phyloP scores from a whole-genome alignment of 495 filamentous ascomycete species.

The Penicillium psychrofluorescens region DNA sequence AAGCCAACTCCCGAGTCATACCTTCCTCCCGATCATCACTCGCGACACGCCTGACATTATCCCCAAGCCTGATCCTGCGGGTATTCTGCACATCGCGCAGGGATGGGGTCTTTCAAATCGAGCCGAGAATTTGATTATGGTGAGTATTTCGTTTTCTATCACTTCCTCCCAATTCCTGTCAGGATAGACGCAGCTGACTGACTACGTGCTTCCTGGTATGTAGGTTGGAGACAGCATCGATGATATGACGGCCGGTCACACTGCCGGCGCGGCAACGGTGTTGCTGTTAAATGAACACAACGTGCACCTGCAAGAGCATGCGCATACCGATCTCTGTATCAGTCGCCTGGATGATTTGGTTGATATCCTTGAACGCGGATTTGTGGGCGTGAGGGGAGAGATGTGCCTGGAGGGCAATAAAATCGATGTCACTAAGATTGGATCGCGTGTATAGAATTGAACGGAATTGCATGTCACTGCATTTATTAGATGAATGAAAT shows the following conservation, averaged over 20 bases:
- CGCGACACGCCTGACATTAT: conserved; percentile 58
- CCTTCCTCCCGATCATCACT: conserved; percentile 80
- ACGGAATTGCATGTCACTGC: no score
- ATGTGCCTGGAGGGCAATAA: conserved; percentile 2
- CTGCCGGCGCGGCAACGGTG: conserved; percentile 83
- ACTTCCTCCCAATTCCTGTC: no score
- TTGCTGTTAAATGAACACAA: conserved; percentile 80
- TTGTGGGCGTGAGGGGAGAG: conserved; percentile 30
- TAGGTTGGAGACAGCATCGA: conserved; percentile 87
- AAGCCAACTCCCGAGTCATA: conserved; percentile 59
- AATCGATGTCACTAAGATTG: no score
- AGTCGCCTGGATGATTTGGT: conserved; percentile 63
- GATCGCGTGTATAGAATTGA: no score
- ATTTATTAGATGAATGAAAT: no score
- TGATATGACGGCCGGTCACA: conserved; percentile 83
- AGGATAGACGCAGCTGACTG: not conserved
- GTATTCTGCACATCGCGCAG: conserved; percentile 74
- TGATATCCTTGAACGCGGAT: conserved; percentile 60
- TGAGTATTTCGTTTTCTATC: conserved; percentile 7
- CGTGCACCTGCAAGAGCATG: conserved; percentile 60
- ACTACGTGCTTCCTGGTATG: not conserved
- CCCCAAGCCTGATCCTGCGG: conserved; percentile 88
- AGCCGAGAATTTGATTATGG: conserved; percentile 50
- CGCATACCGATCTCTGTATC: conserved; percentile 70
- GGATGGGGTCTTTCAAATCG: conserved; percentile 58